phyloP scores from a whole-genome alignment of 176 grass and related monocot species.

The Miscanthus lutarioriparius region DNA sequence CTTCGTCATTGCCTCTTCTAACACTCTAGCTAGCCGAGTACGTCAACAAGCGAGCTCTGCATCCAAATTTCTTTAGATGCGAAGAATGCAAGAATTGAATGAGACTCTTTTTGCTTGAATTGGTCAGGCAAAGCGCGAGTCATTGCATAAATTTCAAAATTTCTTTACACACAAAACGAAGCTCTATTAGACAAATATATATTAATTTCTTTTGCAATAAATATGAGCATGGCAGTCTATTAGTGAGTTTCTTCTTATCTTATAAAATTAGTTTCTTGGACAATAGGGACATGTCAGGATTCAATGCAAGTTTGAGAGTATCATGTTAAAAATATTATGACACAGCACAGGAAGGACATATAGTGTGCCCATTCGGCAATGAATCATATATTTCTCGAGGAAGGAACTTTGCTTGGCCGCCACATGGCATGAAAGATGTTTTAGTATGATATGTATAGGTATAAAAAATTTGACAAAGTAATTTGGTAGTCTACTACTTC shows the following conservation, averaged over 20 bases:
- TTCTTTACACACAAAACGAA: background rate
- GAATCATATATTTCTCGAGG: background rate
- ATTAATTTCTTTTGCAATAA: background rate
- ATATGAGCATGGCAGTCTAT: background rate
- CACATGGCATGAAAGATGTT: constrained; percentile 24
- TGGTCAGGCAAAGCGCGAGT: background rate
- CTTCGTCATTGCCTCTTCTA: constrained; percentile 2
- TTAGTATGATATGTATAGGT: background rate
- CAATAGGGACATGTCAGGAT: background rate
- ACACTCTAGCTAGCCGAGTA: background rate
- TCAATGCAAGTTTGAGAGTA: background rate
- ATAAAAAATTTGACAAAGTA: background rate
- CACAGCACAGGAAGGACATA: background rate
- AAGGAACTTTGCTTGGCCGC: background rate
- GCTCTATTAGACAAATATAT: background rate
- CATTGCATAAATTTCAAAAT: background rate
- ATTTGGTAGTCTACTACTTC: background rate
- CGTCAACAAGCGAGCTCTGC: background rate
- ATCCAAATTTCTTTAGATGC: background rate
- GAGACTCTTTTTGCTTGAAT: background rate
- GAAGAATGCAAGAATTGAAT: background rate
- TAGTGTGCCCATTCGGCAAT: background rate
- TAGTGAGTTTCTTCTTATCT: too few relatives aligned
- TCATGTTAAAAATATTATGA: background rate
- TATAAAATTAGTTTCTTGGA: background rate